Base-by-base conservation (phyloP, 2,329 filamentous ascomycete genomes). In the Nigrograna mackinnonii region DNA sequence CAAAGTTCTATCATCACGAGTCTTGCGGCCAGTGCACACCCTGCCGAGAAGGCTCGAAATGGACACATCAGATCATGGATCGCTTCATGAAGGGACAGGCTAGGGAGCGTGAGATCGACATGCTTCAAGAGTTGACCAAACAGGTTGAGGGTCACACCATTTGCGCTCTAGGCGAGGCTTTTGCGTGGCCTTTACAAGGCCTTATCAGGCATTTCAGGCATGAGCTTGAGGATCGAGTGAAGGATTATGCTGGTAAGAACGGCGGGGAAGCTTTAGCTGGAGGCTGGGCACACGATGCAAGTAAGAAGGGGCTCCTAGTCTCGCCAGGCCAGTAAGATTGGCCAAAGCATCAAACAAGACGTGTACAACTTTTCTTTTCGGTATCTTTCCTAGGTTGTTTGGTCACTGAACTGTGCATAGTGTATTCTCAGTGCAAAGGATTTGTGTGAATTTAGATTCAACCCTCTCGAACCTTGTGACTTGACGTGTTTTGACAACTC, bases 101-200 rank as follows among this genome's bases (percentile, higher is more conserved):
- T 47, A 85, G 89, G 50, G 84, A 86, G 71, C 82, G 94, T 48
- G 94, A 99, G 76, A 99, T 99, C 69, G 94, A 99, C 71, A 99
- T 99, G 94, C 82, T 99, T 56, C 94, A 96, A 77, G 94, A 99
- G 79, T 77, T 99, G 58, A 99, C 94, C 51, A 99, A 99, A 82
- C 94, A 99, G 76, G 94, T 99, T 49, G 94, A 99, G 77, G 94
- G 94, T 9, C 94, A 99, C 79, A 97, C 94, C 35, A 99, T 99
- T 64, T 99, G 94, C 74, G 94, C 92, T 73, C 78, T 99, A 52
- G 94, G 94, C 45, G 94, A 99, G 78, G 94, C 94, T 50, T 99
- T 99, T 60, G 91, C 94, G 52, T 99, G 94, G 94, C 94, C 94
- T 52, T 87, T 99, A 55, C 94, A 99, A 76, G 94, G 94, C 70